Base-by-base conservation (phyloP, 2,329 filamentous ascomycete genomes). In the Rosellinia necatrix region DNA sequence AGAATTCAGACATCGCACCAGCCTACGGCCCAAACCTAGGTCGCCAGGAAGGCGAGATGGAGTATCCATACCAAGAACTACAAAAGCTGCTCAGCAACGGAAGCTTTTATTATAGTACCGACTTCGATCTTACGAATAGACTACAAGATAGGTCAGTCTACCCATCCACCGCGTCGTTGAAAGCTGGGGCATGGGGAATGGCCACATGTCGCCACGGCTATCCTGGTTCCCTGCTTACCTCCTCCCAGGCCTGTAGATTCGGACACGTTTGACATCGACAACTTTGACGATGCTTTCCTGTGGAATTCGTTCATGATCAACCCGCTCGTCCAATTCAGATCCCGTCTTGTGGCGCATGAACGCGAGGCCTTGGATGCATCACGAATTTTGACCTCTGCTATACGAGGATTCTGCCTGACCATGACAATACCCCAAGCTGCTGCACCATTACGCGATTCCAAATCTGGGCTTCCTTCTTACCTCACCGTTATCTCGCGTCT, bases 251-350 rank as follows among this genome's bases (percentile, higher is more conserved):
- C 88, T 12, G 84, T 88, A 53, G 91, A 93, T 70, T 85, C 85
- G 17, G 82, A 86, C 40, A 86, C 89, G 0, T 92, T 97, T 61
- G 90, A 96, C 60, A 91, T 97, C 58, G 92, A 96, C 70, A 94
- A 91, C 68, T 86, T 97, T 59, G 92, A 99, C 72, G 89, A 92
- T 67, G 89, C 90, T 1, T 97, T 96, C 70, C 76, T 99, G 15
- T 99, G 94, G 94, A 99, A 99, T 70, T 96, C 91, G 3, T 97
- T 96, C 75, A 97, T 99, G 92, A 96, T 99, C 66, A 88, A 89
- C 62, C 92, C 94, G 4, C 80, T 99, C 50, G 87, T 97, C 25
- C 84, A 92, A 71, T 97, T 99, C 71, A 87, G 94, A 38, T 92
- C 89, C 25, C 84, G 90, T 15, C 80, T 99, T 42, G 83, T 91